These are phyloP conservation scores for Ophiocordyceps sinensis DNA, from an alignment of 2,329 filamentous ascomycete genomes.

Conservation along the genomic window DNA sequence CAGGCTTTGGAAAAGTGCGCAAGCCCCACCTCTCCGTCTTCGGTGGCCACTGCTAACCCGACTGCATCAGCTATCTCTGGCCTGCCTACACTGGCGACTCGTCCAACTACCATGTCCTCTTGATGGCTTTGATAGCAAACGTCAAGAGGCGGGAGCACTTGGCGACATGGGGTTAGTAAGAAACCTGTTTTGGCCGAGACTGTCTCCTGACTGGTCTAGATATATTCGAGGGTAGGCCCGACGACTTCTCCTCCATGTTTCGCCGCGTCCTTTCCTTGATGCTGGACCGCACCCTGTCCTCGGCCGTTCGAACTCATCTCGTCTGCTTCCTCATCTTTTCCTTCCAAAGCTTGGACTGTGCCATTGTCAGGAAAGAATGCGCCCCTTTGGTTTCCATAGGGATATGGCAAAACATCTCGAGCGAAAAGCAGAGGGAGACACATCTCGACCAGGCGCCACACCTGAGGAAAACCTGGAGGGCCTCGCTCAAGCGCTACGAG, in stretches of 20 bases:
- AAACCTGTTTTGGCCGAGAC: not conserved
- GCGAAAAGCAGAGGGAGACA: slow-evolving; percentile 57
- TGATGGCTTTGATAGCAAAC: slow-evolving; percentile 75
- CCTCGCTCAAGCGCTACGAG: slow-evolving; percentile 73
- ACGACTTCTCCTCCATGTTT: slow-evolving; percentile 80
- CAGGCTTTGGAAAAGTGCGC: slow-evolving; percentile 70
- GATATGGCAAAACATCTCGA: slow-evolving; percentile 87
- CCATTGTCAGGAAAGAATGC: slow-evolving; percentile 86
- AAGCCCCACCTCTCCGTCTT: not conserved
- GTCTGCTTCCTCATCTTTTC: slow-evolving; percentile 79
- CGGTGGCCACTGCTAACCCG: not conserved
- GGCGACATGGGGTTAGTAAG: slow-evolving; percentile 62
- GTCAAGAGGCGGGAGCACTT: slow-evolving; percentile 79
- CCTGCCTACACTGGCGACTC: slow-evolving; percentile 79
- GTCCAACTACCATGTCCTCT: slow-evolving; percentile 80
- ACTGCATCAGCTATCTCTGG: slow-evolving; percentile 63
- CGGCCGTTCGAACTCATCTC: slow-evolving; percentile 62
- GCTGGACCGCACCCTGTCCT: slow-evolving; percentile 53
- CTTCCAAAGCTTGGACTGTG: slow-evolving; percentile 85
- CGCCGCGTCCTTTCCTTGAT: slow-evolving; percentile 80
- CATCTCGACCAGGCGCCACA: slow-evolving; percentile 60
- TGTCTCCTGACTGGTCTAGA: slow-evolving; percentile 26
- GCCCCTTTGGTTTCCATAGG: slow-evolving; percentile 88
- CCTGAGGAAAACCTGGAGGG: slow-evolving; percentile 81
- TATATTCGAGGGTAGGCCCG: slow-evolving; percentile 60